A percentile compares a stretch with the other conserved stretches of the same genome.
Evolutionary conservation across 1,284 basidiomycete species (phyloP).

Genomic region (Ganoderma lucidum): DNA sequence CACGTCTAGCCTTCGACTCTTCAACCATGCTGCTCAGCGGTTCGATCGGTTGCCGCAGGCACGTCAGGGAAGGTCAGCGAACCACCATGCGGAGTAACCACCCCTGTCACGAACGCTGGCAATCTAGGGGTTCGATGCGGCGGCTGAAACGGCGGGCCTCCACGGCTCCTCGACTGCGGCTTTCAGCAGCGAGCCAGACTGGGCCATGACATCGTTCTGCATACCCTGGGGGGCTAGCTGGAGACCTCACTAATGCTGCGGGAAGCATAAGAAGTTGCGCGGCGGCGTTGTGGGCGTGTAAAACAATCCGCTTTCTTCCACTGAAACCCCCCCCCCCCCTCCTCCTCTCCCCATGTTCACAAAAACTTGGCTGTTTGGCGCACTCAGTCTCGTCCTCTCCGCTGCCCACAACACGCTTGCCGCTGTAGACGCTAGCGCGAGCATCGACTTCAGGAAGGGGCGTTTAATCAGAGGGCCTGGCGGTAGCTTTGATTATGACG

Average conservation of each 20-base stretch:
- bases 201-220: conserved; percentile 1
- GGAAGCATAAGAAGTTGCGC: neutral
- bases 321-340: neutral
- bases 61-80: neutral
- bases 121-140: neutral
- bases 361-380: neutral
- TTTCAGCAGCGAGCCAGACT: neutral
- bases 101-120: neutral
- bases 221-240: neutral
- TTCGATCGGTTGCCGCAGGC: no score
- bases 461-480: neutral
- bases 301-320: neutral
- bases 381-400: neutral
- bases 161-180: neutral
- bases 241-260: neutral
- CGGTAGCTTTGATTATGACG: neutral
- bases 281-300: neutral
- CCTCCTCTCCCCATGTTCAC: neutral
- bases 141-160: neutral
- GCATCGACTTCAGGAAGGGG: neutral
- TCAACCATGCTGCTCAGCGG: no score
- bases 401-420: neutral
- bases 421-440: neutral
- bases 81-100: neutral
- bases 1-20: no score